These are phyloP conservation scores for Kandelia obovata DNA, from an alignment of 345 rosid genomes.

Conservation along the genomic window DNA sequence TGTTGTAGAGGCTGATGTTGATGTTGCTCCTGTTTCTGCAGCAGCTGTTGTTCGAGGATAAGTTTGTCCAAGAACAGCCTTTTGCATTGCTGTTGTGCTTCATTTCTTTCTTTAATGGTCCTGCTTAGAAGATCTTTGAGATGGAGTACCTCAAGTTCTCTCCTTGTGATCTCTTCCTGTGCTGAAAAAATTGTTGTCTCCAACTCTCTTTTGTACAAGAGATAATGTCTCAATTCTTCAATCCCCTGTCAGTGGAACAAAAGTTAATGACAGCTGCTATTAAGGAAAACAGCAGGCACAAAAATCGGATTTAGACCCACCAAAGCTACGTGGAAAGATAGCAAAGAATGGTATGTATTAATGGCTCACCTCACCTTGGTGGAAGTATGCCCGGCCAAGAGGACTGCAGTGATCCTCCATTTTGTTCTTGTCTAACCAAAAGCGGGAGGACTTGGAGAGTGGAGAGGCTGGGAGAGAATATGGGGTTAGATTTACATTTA, in stretches of 20 bases:
- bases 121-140: constrained; percentile 38
- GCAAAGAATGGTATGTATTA: no score
- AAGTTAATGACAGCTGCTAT: neutral
- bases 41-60: constrained; percentile 24
- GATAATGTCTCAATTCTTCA: constrained; percentile 41
- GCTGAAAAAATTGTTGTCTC: constrained; percentile 45
- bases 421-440: neutral
- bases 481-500: neutral
- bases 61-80: constrained; percentile 36
- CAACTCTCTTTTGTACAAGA: constrained; percentile 43
- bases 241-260: constrained; percentile 34
- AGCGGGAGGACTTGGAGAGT: neutral
- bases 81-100: constrained; percentile 34
- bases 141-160: constrained; percentile 40
- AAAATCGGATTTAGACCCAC: neutral
- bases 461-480: neutral
- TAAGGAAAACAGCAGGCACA: neutral
- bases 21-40: constrained; percentile 7
- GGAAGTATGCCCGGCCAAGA: constrained; percentile 29
- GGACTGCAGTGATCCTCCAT: constrained; percentile 50
- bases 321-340: neutral
- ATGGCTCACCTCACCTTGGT: constrained; percentile 38
- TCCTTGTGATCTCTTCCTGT: constrained; percentile 43
- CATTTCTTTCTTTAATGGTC: constrained; percentile 43
- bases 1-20: constrained; percentile 12